Evolutionary conservation across 352 stramenopile genomes (phyloP), one percentile per base, ranked within the genome.

Genomic region (Plasmopara viticola): DNA sequence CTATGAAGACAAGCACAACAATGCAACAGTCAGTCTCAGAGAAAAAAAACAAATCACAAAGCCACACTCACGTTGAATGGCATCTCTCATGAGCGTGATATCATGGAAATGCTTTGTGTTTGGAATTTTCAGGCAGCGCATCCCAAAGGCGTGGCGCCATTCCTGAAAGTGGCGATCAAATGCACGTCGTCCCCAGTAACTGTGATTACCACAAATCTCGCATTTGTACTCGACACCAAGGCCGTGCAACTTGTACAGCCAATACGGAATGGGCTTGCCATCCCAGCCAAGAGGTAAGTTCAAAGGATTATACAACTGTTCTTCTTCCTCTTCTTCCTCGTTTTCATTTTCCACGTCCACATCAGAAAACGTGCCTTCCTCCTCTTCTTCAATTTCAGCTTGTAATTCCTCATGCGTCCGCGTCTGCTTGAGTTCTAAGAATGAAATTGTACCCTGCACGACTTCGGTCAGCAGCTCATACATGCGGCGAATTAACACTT

Each of bases 51-150:
- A 25, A 62, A 17, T 6, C 12, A 48, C 15, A 62, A 54, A 10
- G 17, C 17, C 33, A 29, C 18, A 71, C 76, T 53, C 76, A 90
- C 77, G 44, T 41, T 84, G 73, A 42, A 89, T 91, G 30, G 95
- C 96, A 70, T 99, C 97, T 49, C 95, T 92, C 70, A 99, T 99
- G 48, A 95, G 90, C 25, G 90, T 98, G 39, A 99, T 98, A 48
- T 98, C 96, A 75, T 99, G 96, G 71, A 99, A 99, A 64, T 99
- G 96, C 61, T 98, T 98, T 13, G 95, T 99, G 73, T 99, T 99
- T 6, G 97, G 97, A 69, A 99, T 99, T 31, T 95, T 95, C 30
- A 99, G 78, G 64, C 94, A 98, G 29, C 92, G 90, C 97, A 99
- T 99, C 60, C 96, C 97, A 69, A 98, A 95, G 6, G 92, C 87